Evolutionary conservation across 192 early-diverging fungal species (phyloP).

Genomic region (Podila clonocystis): DNA sequence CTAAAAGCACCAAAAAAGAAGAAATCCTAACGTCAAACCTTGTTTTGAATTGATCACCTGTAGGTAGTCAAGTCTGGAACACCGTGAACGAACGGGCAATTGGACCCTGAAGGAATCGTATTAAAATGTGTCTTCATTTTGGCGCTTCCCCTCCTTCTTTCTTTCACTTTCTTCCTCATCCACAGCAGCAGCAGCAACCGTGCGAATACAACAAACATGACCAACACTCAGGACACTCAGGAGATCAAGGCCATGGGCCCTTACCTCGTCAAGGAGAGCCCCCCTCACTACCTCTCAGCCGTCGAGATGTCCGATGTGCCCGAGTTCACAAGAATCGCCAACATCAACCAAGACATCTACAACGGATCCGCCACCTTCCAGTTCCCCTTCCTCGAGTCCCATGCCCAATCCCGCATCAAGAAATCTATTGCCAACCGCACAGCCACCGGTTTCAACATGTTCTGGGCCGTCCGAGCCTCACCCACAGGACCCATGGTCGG

Average conservation of each 20-base stretch:
- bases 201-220: too few species aligned
- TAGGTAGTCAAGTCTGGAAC: too few species aligned
- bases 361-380: conserved; percentile 37
- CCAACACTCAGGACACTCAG: background rate
- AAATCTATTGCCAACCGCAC: conserved; percentile 2
- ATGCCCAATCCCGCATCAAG: conserved; percentile 22
- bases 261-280: conserved; percentile 13
- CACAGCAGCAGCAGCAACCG: too few species aligned
- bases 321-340: conserved; percentile 34
- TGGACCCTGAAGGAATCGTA: too few species aligned
- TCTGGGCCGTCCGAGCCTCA: conserved; percentile 31
- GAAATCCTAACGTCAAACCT: too few species aligned
- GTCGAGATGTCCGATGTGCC: conserved; percentile 24
- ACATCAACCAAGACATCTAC: conserved; percentile 35
- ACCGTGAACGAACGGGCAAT: too few species aligned
- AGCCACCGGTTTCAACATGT: conserved; percentile 15
- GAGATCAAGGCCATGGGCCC: conserved; percentile 21
- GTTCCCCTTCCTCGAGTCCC: conserved; percentile 26
- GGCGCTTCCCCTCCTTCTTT: background rate
- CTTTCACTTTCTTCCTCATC: background rate
- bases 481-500: conserved; percentile 32
- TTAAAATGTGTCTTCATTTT: background rate
- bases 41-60: too few species aligned
- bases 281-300: conserved; percentile 37
- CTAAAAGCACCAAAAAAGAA: too few species aligned